Evolutionary conservation across 257 asterid genomes (phyloP).

Genomic region (Lycium ferocissimum): DNA sequence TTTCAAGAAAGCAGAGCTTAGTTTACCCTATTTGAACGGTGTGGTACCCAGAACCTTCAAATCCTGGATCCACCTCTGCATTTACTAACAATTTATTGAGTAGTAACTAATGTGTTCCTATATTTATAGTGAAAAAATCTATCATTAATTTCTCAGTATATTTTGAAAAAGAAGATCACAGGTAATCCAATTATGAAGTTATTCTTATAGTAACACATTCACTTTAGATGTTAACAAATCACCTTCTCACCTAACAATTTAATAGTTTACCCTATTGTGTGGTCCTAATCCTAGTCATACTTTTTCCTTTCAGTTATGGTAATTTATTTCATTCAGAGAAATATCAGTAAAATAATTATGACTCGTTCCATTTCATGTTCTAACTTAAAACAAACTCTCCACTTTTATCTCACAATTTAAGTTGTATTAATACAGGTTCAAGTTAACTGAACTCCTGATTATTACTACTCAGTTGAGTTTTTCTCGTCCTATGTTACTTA

Average conservation of each 20-base stretch:
- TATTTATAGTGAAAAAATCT: too few species aligned
- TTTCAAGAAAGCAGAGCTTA: too few species aligned
- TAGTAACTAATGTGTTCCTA: neutral
- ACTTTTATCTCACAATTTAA: too few species aligned
- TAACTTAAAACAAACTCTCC: too few species aligned
- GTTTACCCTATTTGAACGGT: too few species aligned
- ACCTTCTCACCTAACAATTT: conserved; percentile 16
- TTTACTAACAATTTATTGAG: neutral
- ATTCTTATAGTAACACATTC: neutral
- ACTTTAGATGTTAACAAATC: neutral
- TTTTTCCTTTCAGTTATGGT: neutral
- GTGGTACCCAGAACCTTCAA: too few species aligned
- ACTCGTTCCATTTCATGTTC: neutral
- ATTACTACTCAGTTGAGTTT: too few species aligned
- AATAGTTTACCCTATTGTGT: neutral
- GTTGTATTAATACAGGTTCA: too few species aligned
- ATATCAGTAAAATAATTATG: neutral
- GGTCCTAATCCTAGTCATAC: neutral
- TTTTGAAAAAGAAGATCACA: neutral
- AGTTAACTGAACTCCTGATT: too few species aligned
- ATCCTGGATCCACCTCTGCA: too few species aligned
- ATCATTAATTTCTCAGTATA: neutral
- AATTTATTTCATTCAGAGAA: neutral
- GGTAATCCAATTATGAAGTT: neutral
- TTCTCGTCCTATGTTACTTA: too few species aligned